These are phyloP conservation scores for Candida odintsovae DNA, from an alignment of 805 yeast species.

Conservation along the genomic window DNA sequence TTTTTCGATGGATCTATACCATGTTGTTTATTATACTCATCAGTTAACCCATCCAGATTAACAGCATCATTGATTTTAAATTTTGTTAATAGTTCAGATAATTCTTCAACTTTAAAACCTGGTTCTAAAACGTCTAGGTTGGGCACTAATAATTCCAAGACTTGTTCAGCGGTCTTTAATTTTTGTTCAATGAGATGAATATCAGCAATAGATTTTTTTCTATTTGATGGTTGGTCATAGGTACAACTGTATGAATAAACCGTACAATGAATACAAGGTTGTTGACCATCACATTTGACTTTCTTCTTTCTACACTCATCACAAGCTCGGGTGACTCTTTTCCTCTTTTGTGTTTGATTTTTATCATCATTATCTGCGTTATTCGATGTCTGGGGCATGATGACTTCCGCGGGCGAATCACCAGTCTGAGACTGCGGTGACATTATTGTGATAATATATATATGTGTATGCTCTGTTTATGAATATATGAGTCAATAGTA, in stretches of 20 bases:
- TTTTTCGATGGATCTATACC: not conserved
- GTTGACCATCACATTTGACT: constrained; percentile 74
- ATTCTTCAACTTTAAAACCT: constrained; percentile 23
- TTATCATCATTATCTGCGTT: constrained; percentile 1
- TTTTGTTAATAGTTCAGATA: constrained; percentile 14
- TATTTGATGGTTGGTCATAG: constrained; percentile 53
- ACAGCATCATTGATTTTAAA: not conserved
- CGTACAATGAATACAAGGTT: constrained; percentile 76
- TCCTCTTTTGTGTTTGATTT: constrained; percentile 36
- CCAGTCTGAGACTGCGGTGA: constrained; percentile 4
- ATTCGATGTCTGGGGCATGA: constrained; percentile 1
- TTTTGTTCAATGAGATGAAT: constrained; percentile 29
- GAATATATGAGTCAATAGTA: too few relatives aligned
- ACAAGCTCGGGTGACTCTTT: constrained; percentile 71
- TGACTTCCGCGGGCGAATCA: constrained; percentile 5
- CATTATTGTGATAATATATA: not conserved
- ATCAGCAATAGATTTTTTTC: constrained; percentile 36
- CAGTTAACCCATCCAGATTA: constrained; percentile 4
- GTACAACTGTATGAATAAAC: constrained; percentile 79
- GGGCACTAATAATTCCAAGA: constrained; percentile 32
- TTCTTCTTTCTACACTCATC: constrained; percentile 71
- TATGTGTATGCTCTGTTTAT: too few relatives aligned
- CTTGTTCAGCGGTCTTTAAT: constrained; percentile 29
- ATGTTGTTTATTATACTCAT: constrained; percentile 11
- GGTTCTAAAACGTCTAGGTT: constrained; percentile 31